Percentiles rank a stretch among this genome's conserved stretches.
These are phyloP conservation scores for Jacaranda mimosifolia DNA, from an alignment of 257 asterid species.

Conservation along the genomic window DNA sequence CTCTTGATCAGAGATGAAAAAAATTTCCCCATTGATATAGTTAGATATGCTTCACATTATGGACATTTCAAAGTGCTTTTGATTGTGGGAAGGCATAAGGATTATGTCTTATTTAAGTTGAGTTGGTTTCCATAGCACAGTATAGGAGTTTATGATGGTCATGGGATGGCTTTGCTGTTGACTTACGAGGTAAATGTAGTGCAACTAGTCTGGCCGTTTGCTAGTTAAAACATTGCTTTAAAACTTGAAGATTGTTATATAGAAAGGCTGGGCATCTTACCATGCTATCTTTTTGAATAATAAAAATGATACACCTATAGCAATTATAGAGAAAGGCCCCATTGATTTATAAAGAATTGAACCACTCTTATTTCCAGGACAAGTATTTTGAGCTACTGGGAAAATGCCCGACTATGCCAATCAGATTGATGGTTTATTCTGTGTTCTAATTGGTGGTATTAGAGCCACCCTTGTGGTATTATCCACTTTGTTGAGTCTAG, in stretches of 20 bases:
- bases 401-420: not conserved
- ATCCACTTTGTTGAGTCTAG: not conserved
- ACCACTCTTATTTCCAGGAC: not conserved
- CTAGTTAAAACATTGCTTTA: slow-evolving; percentile 6
- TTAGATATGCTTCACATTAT: not conserved
- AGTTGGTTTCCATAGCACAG: not conserved
- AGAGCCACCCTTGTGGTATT: slow-evolving; percentile 14
- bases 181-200: slow-evolving; percentile 11
- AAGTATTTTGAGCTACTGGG: not conserved
- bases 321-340: not conserved
- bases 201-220: slow-evolving; percentile 4
- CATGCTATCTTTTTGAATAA: not conserved
- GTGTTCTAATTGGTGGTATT: slow-evolving; percentile 5
- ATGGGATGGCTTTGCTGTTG: not conserved
- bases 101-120: slow-evolving; percentile 3
- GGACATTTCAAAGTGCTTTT: slow-evolving; percentile 1
- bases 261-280: not conserved
- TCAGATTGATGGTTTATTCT: slow-evolving; percentile 6
- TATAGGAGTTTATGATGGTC: not conserved
- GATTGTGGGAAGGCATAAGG: slow-evolving; percentile 11
- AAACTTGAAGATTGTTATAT: not conserved
- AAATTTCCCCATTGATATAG: slow-evolving; percentile 8
- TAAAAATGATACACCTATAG: not conserved
- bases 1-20: not conserved
- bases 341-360: not conserved